These are phyloP conservation scores for Beauveria caledonica DNA, from an alignment of 2,329 filamentous ascomycete genomes.

Conservation along the genomic window DNA sequence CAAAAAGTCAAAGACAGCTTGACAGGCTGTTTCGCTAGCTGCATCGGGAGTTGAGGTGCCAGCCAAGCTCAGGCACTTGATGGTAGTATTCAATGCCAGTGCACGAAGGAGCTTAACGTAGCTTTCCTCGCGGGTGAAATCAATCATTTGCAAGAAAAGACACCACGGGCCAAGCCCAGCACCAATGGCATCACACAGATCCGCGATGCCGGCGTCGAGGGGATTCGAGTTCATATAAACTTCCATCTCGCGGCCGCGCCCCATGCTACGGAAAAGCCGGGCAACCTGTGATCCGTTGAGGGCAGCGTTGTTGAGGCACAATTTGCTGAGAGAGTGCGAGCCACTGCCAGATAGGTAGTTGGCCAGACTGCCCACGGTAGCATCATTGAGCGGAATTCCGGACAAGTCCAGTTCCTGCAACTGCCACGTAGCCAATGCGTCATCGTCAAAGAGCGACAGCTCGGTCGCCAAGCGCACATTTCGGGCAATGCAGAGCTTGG, in stretches of 20 bases:
- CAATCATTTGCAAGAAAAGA: constrained; percentile 49
- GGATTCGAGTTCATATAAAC: constrained; percentile 44
- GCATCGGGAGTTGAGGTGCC: constrained; percentile 44
- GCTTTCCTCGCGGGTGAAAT: constrained; percentile 43
- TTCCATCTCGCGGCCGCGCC: constrained; percentile 37
- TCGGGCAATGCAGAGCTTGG: constrained; percentile 41
- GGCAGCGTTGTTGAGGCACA: constrained; percentile 44
- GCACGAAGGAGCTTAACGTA: constrained; percentile 44
- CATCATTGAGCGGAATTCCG: constrained; percentile 44
- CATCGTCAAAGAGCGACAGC: constrained; percentile 38
- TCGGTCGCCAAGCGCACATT: constrained; percentile 39
- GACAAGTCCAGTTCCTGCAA: constrained; percentile 48
- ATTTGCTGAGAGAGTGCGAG: constrained; percentile 33
- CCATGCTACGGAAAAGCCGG: constrained; percentile 42
- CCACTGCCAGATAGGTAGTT: constrained; percentile 34
- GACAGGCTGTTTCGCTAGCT: constrained; percentile 37
- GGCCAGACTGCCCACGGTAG: constrained; percentile 38
- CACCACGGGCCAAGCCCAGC: constrained; percentile 40
- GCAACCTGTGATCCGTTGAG: constrained; percentile 43
- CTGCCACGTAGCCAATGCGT: constrained; percentile 34
- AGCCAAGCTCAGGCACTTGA: constrained; percentile 44
- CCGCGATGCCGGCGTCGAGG: constrained; percentile 43
- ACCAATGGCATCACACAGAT: constrained; percentile 40
- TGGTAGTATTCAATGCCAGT: constrained; percentile 40
- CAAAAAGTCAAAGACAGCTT: constrained; percentile 42